phyloP scores from a whole-genome alignment of 805 yeast species.

The Huiozyma naganishii region DNA sequence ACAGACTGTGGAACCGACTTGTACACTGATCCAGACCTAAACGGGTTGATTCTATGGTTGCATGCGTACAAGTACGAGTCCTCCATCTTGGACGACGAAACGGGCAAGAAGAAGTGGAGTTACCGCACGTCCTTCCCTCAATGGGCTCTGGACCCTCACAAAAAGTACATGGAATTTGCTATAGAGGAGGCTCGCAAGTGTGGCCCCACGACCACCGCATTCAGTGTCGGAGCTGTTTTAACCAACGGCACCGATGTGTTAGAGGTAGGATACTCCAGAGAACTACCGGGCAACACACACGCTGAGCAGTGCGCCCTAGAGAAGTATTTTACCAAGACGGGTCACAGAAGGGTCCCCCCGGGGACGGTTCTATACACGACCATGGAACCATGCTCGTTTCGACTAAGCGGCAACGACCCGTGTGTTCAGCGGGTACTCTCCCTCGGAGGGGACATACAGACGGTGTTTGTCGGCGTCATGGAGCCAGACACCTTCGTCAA shows the following conservation, averaged over 20 bases:
- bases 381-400: slow-evolving; percentile 91
- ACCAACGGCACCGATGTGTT: slow-evolving; percentile 53
- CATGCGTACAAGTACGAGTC: slow-evolving; percentile 79
- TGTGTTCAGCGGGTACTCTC: slow-evolving; percentile 71
- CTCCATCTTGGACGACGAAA: slow-evolving; percentile 22
- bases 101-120: slow-evolving; percentile 42
- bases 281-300: slow-evolving; percentile 88
- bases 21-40: slow-evolving; percentile 80
- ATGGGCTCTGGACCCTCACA: slow-evolving; percentile 62
- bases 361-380: slow-evolving; percentile 86
- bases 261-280: slow-evolving; percentile 79
- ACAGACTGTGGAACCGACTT: slow-evolving; percentile 55
- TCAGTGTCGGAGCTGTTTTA: slow-evolving; percentile 83
- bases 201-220: slow-evolving; percentile 74
- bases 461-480: slow-evolving; percentile 82
- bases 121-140: slow-evolving; percentile 67
- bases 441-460: slow-evolving; percentile 37
- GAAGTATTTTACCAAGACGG: slow-evolving; percentile 42
- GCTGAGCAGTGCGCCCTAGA: slow-evolving; percentile 92
- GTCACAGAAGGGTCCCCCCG: slow-evolving; percentile 40
- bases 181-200: slow-evolving; percentile 70
- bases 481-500: slow-evolving; percentile 88
- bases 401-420: slow-evolving; percentile 83
- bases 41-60: slow-evolving; percentile 77
- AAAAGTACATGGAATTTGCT: slow-evolving; percentile 62